A percentile compares a stretch with the other conserved stretches of the same genome.
Evolutionary conservation across 148 eudicot species (phyloP).

Genomic region (Amaranthus hypochondriacus): DNA sequence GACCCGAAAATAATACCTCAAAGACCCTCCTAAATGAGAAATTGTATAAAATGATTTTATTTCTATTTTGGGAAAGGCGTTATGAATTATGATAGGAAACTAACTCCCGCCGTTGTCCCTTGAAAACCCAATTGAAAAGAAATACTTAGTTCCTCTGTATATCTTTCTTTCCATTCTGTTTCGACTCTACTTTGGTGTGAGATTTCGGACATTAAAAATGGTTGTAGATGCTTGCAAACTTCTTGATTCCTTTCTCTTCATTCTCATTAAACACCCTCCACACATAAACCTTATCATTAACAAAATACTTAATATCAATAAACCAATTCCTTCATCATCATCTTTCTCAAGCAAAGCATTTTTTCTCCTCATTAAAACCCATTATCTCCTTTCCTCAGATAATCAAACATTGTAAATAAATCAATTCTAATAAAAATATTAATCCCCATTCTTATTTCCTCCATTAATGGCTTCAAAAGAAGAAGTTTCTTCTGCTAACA

Average conservation of each 20-base stretch:
- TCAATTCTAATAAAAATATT: background rate
- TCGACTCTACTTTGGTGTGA: background rate
- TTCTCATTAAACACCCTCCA: constrained; percentile 7
- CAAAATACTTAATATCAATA: background rate
- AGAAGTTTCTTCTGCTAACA: constrained; percentile 8
- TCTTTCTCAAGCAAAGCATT: constrained; percentile 48
- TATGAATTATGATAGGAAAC: background rate
- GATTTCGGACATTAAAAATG: background rate
- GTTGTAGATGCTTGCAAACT: constrained; percentile 22
- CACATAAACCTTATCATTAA: background rate
- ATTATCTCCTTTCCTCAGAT: background rate
- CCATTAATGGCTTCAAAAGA: constrained; percentile 20
- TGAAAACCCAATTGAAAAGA: constrained; percentile 22
- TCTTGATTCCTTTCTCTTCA: constrained; percentile 23
- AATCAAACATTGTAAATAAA: background rate
- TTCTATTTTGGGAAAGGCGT: constrained; percentile 3
- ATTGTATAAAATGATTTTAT: too few species aligned
- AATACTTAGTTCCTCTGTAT: constrained; percentile 24
- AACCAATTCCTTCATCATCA: constrained; percentile 28
- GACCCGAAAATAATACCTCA: too few species aligned
- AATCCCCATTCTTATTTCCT: background rate
- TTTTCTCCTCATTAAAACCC: constrained; percentile 19
- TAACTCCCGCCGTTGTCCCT: constrained; percentile 2
- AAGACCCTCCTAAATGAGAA: too few species aligned
- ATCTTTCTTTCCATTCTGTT: background rate